Percentiles rank a stretch among this genome's conserved stretches.
These are phyloP conservation scores for Lasiosphaeria ovina DNA, from an alignment of 495 filamentous ascomycete species.

Conservation along the genomic window DNA sequence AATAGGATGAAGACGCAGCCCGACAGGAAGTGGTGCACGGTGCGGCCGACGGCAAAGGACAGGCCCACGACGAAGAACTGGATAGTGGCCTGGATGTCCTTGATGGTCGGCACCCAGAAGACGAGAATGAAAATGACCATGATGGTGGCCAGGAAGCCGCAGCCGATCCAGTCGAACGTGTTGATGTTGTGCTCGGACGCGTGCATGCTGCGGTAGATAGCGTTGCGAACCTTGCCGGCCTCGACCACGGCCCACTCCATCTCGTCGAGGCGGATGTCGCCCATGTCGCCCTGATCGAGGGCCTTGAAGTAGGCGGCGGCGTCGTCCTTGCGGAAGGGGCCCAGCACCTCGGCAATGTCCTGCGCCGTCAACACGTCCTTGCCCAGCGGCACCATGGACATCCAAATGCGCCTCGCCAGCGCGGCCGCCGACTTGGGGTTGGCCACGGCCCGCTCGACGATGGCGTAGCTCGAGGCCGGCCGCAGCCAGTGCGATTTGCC, in stretches of 20 bases:
- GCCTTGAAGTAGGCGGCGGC: constrained; percentile 27
- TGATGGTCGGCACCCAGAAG: constrained; percentile 26
- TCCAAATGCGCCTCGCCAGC: constrained; percentile 32
- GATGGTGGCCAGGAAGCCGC: constrained; percentile 57
- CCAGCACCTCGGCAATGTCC: constrained; percentile 34
- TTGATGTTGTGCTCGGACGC: constrained; percentile 32
- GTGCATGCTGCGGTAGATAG: constrained; percentile 32
- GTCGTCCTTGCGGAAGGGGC: constrained; percentile 27
- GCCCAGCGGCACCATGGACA: constrained; percentile 30
- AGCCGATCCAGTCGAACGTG: constrained; percentile 31
- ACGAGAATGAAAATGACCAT: constrained; percentile 62
- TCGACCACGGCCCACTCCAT: constrained; percentile 29
- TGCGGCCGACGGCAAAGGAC: constrained; percentile 74
- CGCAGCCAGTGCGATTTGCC: constrained; percentile 27
- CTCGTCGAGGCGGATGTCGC: constrained; percentile 33
- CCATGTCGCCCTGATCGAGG: constrained; percentile 30
- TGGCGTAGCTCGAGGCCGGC: constrained; percentile 27
- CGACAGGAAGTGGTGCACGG: constrained; percentile 73
- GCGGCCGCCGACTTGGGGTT: constrained; percentile 49
- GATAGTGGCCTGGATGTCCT: constrained; percentile 27
- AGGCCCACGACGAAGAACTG: constrained; percentile 71
- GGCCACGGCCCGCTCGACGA: constrained; percentile 28
- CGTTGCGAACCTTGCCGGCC: constrained; percentile 26
- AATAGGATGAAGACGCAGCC: constrained; percentile 84
- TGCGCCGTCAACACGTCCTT: constrained; percentile 24